Evolutionary conservation across 306 rosid genomes (phyloP).

Genomic region (Gastrolobium villosum): DNA sequence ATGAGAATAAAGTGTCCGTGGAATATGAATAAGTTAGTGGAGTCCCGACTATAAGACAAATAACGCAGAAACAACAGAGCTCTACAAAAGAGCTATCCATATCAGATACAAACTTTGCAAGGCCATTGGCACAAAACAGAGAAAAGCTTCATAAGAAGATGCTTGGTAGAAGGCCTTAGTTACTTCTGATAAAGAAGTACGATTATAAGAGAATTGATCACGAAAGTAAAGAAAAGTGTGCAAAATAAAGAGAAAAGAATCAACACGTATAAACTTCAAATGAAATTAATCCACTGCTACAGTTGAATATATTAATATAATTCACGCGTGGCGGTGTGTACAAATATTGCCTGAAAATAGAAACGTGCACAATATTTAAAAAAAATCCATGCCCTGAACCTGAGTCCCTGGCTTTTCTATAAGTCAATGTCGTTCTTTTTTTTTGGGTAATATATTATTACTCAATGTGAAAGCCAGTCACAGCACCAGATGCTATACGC

Average conservation of each 20-base stretch:
- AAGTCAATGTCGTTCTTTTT: slow-evolving; percentile 20
- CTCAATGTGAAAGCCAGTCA: neutral
- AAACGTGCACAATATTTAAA: slow-evolving; percentile 31
- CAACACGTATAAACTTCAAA: neutral
- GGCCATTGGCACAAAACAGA: slow-evolving; percentile 17
- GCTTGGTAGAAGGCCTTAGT: slow-evolving; percentile 19
- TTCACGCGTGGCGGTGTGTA: neutral
- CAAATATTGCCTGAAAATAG: slow-evolving; percentile 22
- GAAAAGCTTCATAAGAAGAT: slow-evolving; percentile 40
- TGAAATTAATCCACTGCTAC: slow-evolving; percentile 11
- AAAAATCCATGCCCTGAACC: neutral
- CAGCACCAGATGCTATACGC: slow-evolving; percentile 40
- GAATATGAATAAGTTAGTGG: slow-evolving; percentile 51
- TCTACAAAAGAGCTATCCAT: slow-evolving; percentile 31
- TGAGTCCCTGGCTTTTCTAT: neutral
- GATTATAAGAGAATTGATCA: slow-evolving; percentile 21
- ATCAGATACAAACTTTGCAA: slow-evolving; percentile 11
- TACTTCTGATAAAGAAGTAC: slow-evolving; percentile 28
- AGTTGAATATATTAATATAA: slow-evolving; percentile 24
- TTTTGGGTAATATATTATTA: slow-evolving; percentile 6
- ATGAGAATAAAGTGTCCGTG: slow-evolving; percentile 31
- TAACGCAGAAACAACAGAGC: slow-evolving; percentile 28
- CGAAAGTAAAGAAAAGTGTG: slow-evolving; percentile 36
- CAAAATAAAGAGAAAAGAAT: slow-evolving; percentile 20
- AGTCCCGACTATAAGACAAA: neutral